Conservation (phyloP, 306 rosid species). For the Macrotyloma uniflorum region DNA sequence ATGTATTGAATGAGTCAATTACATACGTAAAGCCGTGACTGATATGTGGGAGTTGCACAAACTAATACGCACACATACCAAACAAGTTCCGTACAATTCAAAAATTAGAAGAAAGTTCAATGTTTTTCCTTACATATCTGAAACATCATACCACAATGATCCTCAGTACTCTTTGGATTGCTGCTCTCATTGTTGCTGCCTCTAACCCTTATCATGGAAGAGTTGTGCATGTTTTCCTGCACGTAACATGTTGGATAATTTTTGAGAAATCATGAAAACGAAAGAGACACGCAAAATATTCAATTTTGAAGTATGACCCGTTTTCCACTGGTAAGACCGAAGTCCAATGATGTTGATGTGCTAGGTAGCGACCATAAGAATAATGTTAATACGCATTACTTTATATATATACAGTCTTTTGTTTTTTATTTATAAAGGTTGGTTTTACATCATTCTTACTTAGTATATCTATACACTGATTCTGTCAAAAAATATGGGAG, state of each 20-base stretch:
- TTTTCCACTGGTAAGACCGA: neutral
- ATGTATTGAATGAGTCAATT: neutral
- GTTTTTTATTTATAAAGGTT: neutral
- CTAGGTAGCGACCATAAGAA: neutral
- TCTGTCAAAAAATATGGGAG: neutral
- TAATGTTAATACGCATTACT: neutral
- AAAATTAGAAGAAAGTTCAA: neutral
- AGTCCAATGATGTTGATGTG: slow-evolving; percentile 5
- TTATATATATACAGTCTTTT: neutral
- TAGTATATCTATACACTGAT: neutral
- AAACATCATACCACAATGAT: neutral
- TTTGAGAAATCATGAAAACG: neutral
- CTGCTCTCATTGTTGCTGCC: neutral
- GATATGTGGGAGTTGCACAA: neutral
- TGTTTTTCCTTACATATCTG: neutral
- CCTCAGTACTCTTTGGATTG: too few species aligned
- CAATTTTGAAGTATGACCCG: neutral
- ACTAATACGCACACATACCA: neutral
- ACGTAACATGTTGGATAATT: slow-evolving; percentile 10
- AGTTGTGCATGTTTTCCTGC: slow-evolving; percentile 27
- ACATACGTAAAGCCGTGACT: neutral
- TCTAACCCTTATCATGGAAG: neutral
- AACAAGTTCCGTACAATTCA: neutral
- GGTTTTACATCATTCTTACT: neutral
- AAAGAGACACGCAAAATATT: slow-evolving; percentile 4